Evolutionary conservation across 495 filamentous ascomycete species (phyloP), one percentile per base, ranked within the genome.

Genomic region (Aspergillus funiculosus): DNA sequence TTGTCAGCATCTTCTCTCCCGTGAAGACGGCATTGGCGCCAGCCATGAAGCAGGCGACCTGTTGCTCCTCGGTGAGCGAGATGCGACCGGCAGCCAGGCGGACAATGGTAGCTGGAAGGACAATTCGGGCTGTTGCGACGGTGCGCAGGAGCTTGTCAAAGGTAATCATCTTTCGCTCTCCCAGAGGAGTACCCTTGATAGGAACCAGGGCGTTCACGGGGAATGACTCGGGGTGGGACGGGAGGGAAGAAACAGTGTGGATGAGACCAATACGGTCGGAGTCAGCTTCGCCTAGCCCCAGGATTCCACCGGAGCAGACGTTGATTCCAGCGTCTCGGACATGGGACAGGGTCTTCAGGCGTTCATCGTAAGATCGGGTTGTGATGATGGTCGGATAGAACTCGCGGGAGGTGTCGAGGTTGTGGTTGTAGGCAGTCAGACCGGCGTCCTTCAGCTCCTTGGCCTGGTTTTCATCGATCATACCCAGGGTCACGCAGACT

Each of bases 1-100:
- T 91, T 13, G 87, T 94, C 69, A 91, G 57, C 87, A 94, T 91
- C 74, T 87, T 90, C 68, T 94, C 87, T 14, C 87, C 87, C 1
- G 87, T 94, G 61, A 94, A 94, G 6, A 94, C 78, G 9, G 87
- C 87, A 59, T 94, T 94, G 0, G 87, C 87, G 19, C 87, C 87
- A 0, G 87, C 86, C 74, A 82, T 77, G 62, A 91, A 94, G 57
- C 87, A 91, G 48, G 87, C 61, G 15, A 85, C 77, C 66, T 94
- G 87, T 68, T 91, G 81, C 62, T 87, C 86, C 67, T 94, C 87
- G 13, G 72, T 68, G 66, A 94, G 74, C 1, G 82, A 82, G 54
- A 82, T 87, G 29, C 87, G 66, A 11, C 87, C 87, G 2, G 87
- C 87, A 8, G 87, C 87, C 20, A 94, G 73, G 11, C 87, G 75